phyloP scores from a whole-genome alignment of 192 early-diverging fungal species.

The Mortierella claussenii region DNA sequence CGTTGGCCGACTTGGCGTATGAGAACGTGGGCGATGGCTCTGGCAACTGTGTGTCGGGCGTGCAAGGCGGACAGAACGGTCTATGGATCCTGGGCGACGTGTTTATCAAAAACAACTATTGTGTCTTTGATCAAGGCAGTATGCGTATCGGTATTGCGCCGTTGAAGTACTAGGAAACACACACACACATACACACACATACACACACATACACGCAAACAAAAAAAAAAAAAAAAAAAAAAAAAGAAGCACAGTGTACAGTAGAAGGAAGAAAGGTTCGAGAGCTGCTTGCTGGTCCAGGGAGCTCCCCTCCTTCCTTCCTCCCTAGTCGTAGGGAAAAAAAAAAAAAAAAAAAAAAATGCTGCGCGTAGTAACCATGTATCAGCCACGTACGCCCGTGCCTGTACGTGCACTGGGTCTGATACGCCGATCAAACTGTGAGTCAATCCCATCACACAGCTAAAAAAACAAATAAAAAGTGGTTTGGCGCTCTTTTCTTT shows the following conservation, averaged over 20 bases:
- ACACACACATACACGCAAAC: background rate
- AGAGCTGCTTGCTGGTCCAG: background rate
- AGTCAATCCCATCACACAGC: too few species aligned
- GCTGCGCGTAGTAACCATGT: too few species aligned
- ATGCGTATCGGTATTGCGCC: constrained; percentile 70
- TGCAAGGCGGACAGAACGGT: constrained; percentile 38
- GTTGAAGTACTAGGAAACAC: background rate
- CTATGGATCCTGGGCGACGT: constrained; percentile 72
- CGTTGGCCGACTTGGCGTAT: constrained; percentile 30
- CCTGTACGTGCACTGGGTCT: too few species aligned
- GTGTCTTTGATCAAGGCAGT: constrained; percentile 69
- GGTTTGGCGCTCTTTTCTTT: constrained; percentile 11
- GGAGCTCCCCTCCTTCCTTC: too few species aligned
- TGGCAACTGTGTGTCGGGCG: constrained; percentile 42
- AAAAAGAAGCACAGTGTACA: background rate
- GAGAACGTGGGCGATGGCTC: constrained; percentile 8
- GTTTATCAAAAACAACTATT: constrained; percentile 75
- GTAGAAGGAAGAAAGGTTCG: background rate
- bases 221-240: too few species aligned
- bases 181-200: background rate
- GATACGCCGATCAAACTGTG: too few species aligned
- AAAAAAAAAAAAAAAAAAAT: background rate
- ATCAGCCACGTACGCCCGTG: too few species aligned
- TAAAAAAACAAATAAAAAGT: too few species aligned
- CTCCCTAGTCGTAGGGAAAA: background rate